Percentiles rank a stretch among this genome's conserved stretches.
phyloP scores from a whole-genome alignment of 768 basidiomycete species.

The Calocybe cyanea region DNA sequence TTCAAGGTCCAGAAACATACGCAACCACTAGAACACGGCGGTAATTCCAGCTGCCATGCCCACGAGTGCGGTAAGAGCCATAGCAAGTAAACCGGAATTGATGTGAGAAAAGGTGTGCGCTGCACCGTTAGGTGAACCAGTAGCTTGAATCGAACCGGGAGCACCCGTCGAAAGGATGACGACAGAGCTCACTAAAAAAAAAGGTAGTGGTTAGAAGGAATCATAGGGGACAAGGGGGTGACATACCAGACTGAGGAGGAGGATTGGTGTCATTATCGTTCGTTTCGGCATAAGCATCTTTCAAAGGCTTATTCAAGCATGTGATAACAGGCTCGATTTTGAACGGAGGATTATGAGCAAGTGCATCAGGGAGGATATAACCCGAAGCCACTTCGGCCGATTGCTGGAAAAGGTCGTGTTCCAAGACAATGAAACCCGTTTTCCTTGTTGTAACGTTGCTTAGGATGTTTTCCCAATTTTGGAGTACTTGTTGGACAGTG shows the following conservation, averaged over 20 bases:
- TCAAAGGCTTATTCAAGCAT: constrained; percentile 56
- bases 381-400: constrained; percentile 82
- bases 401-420: constrained; percentile 84
- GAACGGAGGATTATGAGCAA: constrained; percentile 61
- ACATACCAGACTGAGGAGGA: constrained; percentile 52
- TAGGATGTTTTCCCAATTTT: constrained; percentile 74
- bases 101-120: constrained; percentile 5
- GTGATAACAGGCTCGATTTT: constrained; percentile 66
- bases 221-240: constrained; percentile 41
- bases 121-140: constrained; percentile 11
- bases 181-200: constrained; percentile 29
- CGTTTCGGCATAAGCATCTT: constrained; percentile 79
- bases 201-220: constrained; percentile 47
- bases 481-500: constrained; percentile 54
- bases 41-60: constrained; percentile 17
- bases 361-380: constrained; percentile 79
- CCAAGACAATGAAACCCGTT: constrained; percentile 86
- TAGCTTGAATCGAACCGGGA: constrained; percentile 29
- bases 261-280: constrained; percentile 68
- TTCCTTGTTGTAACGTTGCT: constrained; percentile 50
- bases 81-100: constrained; percentile 7
- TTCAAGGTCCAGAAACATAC: too few relatives aligned
- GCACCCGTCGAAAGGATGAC: constrained; percentile 30
- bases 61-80: constrained; percentile 10
- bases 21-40: constrained; percentile 7